Conservation (phyloP, 2,329 filamentous ascomycete genomes). For the Zasmidium citrigriseum region DNA sequence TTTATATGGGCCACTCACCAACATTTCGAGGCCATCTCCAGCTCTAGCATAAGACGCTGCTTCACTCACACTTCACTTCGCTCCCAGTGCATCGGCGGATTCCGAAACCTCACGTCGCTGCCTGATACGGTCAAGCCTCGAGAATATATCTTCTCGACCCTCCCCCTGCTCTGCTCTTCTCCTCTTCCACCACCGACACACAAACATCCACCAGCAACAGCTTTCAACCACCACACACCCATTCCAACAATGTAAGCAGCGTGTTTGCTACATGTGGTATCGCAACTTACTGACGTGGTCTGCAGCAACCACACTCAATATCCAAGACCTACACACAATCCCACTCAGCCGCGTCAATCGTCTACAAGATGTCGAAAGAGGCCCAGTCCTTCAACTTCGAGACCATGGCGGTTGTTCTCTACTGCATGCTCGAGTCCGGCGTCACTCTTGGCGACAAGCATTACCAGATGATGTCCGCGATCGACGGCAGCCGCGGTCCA, state of each 20-base stretch:
- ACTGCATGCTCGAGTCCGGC: slow-evolving; percentile 15
- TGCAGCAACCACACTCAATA: background rate
- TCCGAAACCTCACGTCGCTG: slow-evolving; percentile 2
- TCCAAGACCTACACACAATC: background rate
- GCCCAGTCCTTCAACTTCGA: slow-evolving; percentile 17
- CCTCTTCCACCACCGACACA: background rate
- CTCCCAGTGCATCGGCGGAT: background rate
- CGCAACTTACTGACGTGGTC: background rate
- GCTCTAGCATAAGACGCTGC: background rate
- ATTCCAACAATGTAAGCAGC: background rate
- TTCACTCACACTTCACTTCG: slow-evolving; percentile 8
- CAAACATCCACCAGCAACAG: background rate
- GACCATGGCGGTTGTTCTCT: slow-evolving; percentile 13
- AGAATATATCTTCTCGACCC: background rate
- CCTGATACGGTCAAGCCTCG: background rate
- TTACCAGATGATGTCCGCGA: slow-evolving; percentile 32
- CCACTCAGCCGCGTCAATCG: background rate
- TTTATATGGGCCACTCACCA: background rate
- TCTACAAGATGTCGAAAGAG: slow-evolving; percentile 10
- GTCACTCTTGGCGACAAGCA: slow-evolving; percentile 21
- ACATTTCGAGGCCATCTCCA: background rate
- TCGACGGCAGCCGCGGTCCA: slow-evolving; percentile 24
- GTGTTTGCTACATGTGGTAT: background rate
- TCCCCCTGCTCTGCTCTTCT: background rate
- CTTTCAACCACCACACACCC: background rate